phyloP scores from a whole-genome alignment of 768 basidiomycete species.

The Mycena crocata region DNA sequence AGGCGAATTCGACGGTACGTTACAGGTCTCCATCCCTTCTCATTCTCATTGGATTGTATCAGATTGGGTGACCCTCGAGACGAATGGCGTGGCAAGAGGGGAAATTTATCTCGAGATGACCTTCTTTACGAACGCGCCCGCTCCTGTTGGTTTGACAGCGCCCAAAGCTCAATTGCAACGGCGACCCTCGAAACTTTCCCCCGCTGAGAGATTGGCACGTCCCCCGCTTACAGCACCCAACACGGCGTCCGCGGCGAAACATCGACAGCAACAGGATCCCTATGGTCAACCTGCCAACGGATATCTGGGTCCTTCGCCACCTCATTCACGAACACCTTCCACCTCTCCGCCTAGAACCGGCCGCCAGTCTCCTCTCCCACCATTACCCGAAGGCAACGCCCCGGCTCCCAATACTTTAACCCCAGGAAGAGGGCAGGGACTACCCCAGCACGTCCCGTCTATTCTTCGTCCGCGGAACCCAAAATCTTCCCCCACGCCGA shows the following conservation, averaged over 20 bases:
- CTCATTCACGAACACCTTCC: slow-evolving; percentile 33
- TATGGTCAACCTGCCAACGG: slow-evolving; percentile 22
- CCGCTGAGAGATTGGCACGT: slow-evolving; percentile 63
- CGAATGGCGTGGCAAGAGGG: slow-evolving; percentile 76
- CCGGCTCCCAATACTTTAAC: slow-evolving; percentile 37
- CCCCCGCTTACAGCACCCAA: slow-evolving; percentile 39
- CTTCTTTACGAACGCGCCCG: slow-evolving; percentile 80
- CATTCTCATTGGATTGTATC: slow-evolving; percentile 50
- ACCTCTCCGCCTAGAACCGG: slow-evolving; percentile 33
- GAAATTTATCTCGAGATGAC: slow-evolving; percentile 95
- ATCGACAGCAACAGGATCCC: slow-evolving; percentile 8
- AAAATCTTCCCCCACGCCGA: slow-evolving; percentile 33
- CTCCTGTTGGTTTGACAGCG: slow-evolving; percentile 50
- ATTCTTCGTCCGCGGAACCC: slow-evolving; percentile 56
- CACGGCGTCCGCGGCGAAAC: neutral
- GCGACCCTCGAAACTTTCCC: slow-evolving; percentile 64
- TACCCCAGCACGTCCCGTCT: slow-evolving; percentile 47
- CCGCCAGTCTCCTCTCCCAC: slow-evolving; percentile 51
- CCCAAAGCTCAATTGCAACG: slow-evolving; percentile 50
- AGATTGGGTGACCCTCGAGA: slow-evolving; percentile 78
- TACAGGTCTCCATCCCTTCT: slow-evolving; percentile 4
- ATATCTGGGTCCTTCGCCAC: slow-evolving; percentile 35
- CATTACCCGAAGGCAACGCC: slow-evolving; percentile 45
- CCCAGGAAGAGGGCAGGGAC: slow-evolving; percentile 32
- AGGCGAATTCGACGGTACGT: slow-evolving; percentile 92